Percentiles rank a stretch among this genome's conserved stretches.
These are phyloP conservation scores for Pythium apleroticum DNA, from an alignment of 352 stramenopile species.

Conservation along the genomic window DNA sequence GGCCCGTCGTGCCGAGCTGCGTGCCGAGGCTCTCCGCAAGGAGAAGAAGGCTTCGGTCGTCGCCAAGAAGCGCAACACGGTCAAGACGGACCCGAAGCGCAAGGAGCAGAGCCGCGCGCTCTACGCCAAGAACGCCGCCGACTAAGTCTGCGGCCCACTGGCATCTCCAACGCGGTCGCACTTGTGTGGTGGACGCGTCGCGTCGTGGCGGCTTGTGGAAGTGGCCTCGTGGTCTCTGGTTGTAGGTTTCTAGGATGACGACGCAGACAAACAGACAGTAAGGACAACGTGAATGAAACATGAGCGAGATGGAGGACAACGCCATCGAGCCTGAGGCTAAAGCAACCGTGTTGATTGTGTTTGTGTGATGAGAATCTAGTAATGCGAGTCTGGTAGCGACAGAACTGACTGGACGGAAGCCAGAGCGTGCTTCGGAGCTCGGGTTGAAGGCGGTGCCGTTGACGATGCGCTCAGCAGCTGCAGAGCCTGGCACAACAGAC, in stretches of 20 bases:
- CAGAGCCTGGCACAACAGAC: neutral
- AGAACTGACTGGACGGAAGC: conserved; percentile 31
- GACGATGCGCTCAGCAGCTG: neutral
- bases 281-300: conserved; percentile 6
- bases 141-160: conserved; percentile 42
- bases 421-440: conserved; percentile 21
- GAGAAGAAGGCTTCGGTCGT: conserved; percentile 87
- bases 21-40: conserved; percentile 82
- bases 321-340: conserved; percentile 18
- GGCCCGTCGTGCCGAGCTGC: conserved; percentile 88
- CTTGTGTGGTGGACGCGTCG: conserved; percentile 1
- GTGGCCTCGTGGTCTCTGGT: conserved; percentile 4
- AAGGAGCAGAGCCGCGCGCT: conserved; percentile 75
- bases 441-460: neutral
- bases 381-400: conserved; percentile 23
- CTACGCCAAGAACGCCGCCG: conserved; percentile 79
- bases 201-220: neutral
- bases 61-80: conserved; percentile 87
- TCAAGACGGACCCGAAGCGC: conserved; percentile 70
- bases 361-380: neutral
- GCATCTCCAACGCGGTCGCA: neutral
- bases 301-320: conserved; percentile 6
- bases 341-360: neutral
- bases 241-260: neutral
- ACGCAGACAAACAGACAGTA: neutral